Evolutionary conservation across 768 basidiomycete species (phyloP), one percentile per base, ranked within the genome.

Genomic region (Serendipita sp.): DNA sequence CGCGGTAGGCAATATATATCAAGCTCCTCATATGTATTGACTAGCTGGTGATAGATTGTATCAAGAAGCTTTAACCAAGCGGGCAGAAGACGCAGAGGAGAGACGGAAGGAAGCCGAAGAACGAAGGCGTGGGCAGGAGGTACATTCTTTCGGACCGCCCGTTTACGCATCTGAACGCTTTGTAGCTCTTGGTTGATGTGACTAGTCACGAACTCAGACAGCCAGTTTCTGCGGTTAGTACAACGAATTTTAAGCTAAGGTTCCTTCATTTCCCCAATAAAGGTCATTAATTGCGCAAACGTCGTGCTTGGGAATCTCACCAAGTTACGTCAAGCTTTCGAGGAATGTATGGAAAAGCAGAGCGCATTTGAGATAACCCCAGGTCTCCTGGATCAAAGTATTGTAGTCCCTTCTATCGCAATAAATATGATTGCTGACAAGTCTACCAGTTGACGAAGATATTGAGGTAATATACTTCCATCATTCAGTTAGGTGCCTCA

Each of bases 141-240:
- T 37, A 24, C 16, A 28, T 10, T 2, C 24, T n/a, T 4, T 60
- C 24, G 24, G 35, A 28, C 3, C 32, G 16, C 3, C 13, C 28
- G 11, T 28, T 45, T 24, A 28, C 16, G 8, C 62, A 53, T 13
- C 38, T 41, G 24, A 16, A 18, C n/a, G 38, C 3, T 7, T 8
- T 18, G 24, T 75, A 76, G 67, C 69, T 77, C 30, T 67, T 78
- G 37, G 74, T 77, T 53, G 76, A 76, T 58, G 75, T 76, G 30
- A 76, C 75, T 1, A 74, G 75, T 64, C 73, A 70, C 56, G 74
- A 71, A 65, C 63, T 73, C 3, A 65, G 70, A 15, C 68, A 70
- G 64, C 72, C 70, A n/a, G 68, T 71, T 32, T 70, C 70, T 18
- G 71, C 72, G 7, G 70, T 60, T 24, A 4, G 56, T 51, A 8